Percentiles rank a stretch among this genome's conserved stretches.
Conservation (phyloP, 1,284 basidiomycete species). For the Cryptococcus sp. region DNA sequence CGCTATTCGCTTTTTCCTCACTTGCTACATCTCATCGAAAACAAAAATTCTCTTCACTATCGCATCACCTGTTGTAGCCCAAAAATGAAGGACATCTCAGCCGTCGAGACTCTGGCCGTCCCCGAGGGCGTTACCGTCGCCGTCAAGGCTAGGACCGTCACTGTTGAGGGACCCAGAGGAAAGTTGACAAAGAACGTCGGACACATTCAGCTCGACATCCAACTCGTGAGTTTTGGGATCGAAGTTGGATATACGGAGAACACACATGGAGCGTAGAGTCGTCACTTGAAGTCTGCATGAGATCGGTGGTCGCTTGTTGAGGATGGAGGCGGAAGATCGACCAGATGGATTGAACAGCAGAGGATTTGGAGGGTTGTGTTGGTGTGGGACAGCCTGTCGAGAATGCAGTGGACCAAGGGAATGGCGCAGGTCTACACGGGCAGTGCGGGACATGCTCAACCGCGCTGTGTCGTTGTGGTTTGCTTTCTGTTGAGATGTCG, state of each 20-base stretch:
- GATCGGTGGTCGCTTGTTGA: not conserved
- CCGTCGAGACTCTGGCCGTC: conserved; percentile 80
- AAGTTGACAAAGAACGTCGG: conserved; percentile 87
- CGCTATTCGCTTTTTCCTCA: not conserved
- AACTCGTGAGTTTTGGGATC: conserved; percentile 61
- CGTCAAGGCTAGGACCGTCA: conserved; percentile 86
- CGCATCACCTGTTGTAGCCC: conserved; percentile 5
- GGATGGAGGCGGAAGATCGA: not conserved
- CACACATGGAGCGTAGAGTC: too few species aligned
- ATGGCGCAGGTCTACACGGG: too few species aligned
- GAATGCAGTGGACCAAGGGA: too few species aligned
- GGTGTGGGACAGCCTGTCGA: too few species aligned
- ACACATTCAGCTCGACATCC: conserved; percentile 96
- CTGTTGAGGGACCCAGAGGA: conserved; percentile 85
- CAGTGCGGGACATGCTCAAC: not conserved
- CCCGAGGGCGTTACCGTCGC: conserved; percentile 80
- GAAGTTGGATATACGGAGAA: not conserved
- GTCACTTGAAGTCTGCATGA: too few species aligned
- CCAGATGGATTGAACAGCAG: not conserved
- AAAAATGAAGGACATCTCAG: conserved; percentile 56
- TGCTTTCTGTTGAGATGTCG: not conserved
- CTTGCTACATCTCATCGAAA: not conserved
- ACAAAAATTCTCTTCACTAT: not conserved
- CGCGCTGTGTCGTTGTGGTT: not conserved
- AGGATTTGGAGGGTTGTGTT: too few species aligned